A percentile compares a stretch with the other conserved stretches of the same genome.
phyloP scores from a whole-genome alignment of 257 asterid genomes.

The Thymus mandschuricus region DNA sequence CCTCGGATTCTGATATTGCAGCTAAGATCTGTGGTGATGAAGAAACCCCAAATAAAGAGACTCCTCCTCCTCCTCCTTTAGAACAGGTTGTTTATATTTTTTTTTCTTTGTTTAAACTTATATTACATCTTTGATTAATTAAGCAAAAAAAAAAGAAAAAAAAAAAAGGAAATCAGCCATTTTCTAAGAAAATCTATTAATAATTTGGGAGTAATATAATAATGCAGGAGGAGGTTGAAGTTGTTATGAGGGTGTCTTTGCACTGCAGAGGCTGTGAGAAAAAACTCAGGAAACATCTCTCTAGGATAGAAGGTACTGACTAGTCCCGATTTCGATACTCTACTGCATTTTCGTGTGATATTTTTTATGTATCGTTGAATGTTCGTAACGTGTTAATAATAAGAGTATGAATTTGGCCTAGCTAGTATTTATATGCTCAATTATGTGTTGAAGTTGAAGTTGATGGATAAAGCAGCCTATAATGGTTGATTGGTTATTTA shows the following conservation, averaged over 20 bases:
- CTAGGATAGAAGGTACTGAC: constrained; percentile 72
- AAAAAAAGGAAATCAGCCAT: too few species aligned
- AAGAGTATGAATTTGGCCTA: too few species aligned
- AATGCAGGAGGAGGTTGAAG: constrained; percentile 48
- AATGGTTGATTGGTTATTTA: constrained; percentile 3
- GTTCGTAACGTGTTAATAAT: too few species aligned
- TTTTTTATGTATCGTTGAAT: too few species aligned
- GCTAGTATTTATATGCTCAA: too few species aligned
- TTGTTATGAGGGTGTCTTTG: constrained; percentile 76
- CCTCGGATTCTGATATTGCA: constrained; percentile 34
- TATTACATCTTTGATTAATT: too few species aligned
- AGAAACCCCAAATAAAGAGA: constrained; percentile 26
- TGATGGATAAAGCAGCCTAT: background rate
- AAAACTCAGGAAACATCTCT: constrained; percentile 80
- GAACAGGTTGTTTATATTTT: constrained; percentile 47
- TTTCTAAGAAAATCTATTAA: too few species aligned
- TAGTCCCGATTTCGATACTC: too few species aligned
- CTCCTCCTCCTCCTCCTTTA: constrained; percentile 29
- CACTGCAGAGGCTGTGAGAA: constrained; percentile 94
- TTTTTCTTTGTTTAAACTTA: background rate
- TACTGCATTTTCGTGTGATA: too few species aligned
- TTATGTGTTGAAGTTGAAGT: too few species aligned
- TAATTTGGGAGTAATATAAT: too few species aligned
- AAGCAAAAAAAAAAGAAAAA: background rate
- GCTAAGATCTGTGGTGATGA: background rate